phyloP scores from a whole-genome alignment of 1,284 basidiomycete genomes.

The Irpex rosettiformis region DNA sequence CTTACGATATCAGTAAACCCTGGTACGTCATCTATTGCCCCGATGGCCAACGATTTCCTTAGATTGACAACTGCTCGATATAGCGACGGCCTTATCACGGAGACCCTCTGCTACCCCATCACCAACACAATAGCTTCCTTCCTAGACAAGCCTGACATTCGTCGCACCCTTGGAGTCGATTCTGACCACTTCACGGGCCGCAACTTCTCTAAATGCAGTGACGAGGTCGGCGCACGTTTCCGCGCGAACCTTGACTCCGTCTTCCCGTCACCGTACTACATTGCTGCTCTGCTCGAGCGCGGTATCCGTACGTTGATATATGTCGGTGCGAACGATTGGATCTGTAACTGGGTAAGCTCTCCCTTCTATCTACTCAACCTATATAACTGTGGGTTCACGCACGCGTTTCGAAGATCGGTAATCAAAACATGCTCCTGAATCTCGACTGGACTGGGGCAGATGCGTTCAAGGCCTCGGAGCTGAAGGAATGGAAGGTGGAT shows the following conservation, averaged over 20 bases:
- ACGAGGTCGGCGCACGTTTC: constrained; percentile 42
- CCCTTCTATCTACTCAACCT: not conserved
- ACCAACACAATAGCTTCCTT: constrained; percentile 41
- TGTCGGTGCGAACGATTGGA: constrained; percentile 69
- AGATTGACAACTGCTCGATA: no score
- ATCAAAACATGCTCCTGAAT: constrained; percentile 57
- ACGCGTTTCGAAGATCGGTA: constrained; percentile 34
- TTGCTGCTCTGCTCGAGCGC: constrained; percentile 72
- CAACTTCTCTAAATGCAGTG: constrained; percentile 50
- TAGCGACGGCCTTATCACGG: constrained; percentile 3
- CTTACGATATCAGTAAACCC: constrained; percentile 25
- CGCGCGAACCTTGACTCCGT: constrained; percentile 33
- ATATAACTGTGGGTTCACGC: not conserved
- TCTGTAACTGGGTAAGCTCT: constrained; percentile 63
- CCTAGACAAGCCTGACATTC: constrained; percentile 54
- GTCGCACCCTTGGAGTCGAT: constrained; percentile 58
- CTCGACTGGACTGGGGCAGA: constrained; percentile 62
- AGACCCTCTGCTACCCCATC: constrained; percentile 28
- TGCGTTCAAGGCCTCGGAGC: constrained; percentile 41
- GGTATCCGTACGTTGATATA: constrained; percentile 75
- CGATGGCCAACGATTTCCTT: no score
- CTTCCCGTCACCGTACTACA: constrained; percentile 49
- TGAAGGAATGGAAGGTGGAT: constrained; percentile 54
- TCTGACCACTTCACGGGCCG: constrained; percentile 23
- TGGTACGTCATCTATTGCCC: constrained; percentile 15